Evolutionary conservation across 2,329 filamentous ascomycete genomes (phyloP), one percentile per base, ranked within the genome.

Genomic region (Penicillium occitanis): DNA sequence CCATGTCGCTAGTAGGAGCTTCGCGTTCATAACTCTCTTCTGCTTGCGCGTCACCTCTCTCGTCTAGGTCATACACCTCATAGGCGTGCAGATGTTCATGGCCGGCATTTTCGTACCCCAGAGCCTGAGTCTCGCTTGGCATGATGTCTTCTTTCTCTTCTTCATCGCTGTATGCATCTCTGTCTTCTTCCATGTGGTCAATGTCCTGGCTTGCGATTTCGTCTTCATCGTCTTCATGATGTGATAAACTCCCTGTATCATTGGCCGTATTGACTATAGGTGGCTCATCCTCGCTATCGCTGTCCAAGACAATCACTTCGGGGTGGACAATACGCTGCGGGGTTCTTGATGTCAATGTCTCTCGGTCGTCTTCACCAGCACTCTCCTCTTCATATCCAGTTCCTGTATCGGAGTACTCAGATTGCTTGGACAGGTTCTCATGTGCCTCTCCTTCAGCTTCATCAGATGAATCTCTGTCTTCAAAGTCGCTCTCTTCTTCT

Each of bases 291-390:
- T 80, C 77, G 64, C 77, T 80, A 64, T 80, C 79, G 66, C 78
- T 80, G 65, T 80, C 79, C 14, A 81, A 53, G 30, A 80, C 75
- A 61, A 81, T 80, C 44, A 81, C 67, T 67, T 81, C 79, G 17
- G 72, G 72, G 17, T 73, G 69, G 1, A 67, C 63, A 5, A 57
- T 69, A 57, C 66, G 70, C 25, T 66, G 65, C 8, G 66, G 28
- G 19, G 65, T 40, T 37, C 63, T 65, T 14, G 46, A 60, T 50
- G 61, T 64, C 35, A 65, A 59, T 35, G 35, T 37, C 19, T 62
- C 51, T 40, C 42, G 17, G 14, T 62, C 8, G 37, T 69, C 53
- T 14, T 67, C 61, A 17, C 69, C 66, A 3, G 48, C 67, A 1
- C 66, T 66, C 33, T 67, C 70, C 25, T 69, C 70, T n/a, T 68